Base-by-base conservation (phyloP, 495 filamentous ascomycete genomes). In the Hypoxylon lienhwacheense region DNA sequence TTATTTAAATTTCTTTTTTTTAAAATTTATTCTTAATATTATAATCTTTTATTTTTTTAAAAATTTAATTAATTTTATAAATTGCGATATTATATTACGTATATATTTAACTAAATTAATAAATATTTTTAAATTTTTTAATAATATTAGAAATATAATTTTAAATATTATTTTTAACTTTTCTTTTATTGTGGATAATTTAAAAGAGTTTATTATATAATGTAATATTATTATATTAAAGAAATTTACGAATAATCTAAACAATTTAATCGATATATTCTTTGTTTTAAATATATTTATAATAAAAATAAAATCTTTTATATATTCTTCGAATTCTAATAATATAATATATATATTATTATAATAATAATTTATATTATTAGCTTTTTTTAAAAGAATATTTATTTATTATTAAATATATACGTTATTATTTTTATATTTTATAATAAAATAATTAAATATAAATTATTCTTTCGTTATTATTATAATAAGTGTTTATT, bases 111-210 rank as follows among this genome's bases (percentile, higher is more conserved):
- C 22, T 21, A 45, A 45, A 15, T 24, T 34, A 22, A 45, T 45
- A 34, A 45, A 45, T 12, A 33, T 45, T 45, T 45, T 45, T 20
- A 45, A 34, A 19, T 45, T 14, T 45, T 45, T 33, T 5, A 45
- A 34, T 7, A 15, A 20, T 22, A 24, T 21, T 14, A 34, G 15
- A 24, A 45, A 33, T 16, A 32, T 45, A 21, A 45, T 21, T 22
- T 45, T 45, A 20, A 21, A 8, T 12, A 45, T 45, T 2, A 24
- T 15, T 6, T 3, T 33, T 16, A 45, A 15, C 7, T 10, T 11
- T 24, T 45, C 15, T 34, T 41, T 41, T 12, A 41, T 25, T 26
- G 15, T 41, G 5, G 26, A 41, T 12, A 41, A 26, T 2, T 15
- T 15, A 15, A 41, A 14, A 3, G 5, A 21, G 26, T 41, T 26